Percentiles rank a stretch among this genome's conserved stretches.
Evolutionary conservation across 208 protist genomes (phyloP).

Genomic region (Ichthyophonus hoferi): DNA sequence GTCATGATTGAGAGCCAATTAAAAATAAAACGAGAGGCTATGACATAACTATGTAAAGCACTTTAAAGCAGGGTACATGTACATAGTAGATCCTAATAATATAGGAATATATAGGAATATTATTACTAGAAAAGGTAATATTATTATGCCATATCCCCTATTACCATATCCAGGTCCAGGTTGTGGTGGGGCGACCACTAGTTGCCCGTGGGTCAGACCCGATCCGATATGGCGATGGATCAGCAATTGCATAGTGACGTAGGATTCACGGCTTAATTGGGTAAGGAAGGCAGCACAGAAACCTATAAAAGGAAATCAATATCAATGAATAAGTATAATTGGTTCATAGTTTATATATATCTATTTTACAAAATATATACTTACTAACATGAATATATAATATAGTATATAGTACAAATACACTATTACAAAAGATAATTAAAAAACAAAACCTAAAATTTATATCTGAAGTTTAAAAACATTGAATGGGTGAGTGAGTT

Average conservation of each 20-base stretch:
- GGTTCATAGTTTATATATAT: no score
- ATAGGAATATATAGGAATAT: background rate
- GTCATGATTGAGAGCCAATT: no score
- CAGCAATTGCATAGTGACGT: constrained; percentile 4
- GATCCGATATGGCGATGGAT: background rate
- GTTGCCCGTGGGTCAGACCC: background rate
- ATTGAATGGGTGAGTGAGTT: no score
- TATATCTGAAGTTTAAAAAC: no score
- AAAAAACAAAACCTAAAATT: background rate
- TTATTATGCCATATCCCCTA: no score
- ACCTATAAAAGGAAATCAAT: background rate
- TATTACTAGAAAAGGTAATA: background rate
- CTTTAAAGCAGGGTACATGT: background rate
- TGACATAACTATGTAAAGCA: no score
- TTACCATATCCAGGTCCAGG: background rate
- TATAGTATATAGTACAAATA: background rate
- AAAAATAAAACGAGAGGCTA: no score
- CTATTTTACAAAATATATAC: background rate
- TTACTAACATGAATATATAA: background rate
- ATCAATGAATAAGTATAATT: no score
- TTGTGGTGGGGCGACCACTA: background rate
- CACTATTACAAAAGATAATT: background rate
- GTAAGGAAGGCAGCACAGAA: constrained; percentile 19
- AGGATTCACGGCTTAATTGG: constrained; percentile 5
- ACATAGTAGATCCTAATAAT: background rate